These are phyloP conservation scores for Viridothelium virens DNA, from an alignment of 495 filamentous ascomycete species.

Conservation along the genomic window DNA sequence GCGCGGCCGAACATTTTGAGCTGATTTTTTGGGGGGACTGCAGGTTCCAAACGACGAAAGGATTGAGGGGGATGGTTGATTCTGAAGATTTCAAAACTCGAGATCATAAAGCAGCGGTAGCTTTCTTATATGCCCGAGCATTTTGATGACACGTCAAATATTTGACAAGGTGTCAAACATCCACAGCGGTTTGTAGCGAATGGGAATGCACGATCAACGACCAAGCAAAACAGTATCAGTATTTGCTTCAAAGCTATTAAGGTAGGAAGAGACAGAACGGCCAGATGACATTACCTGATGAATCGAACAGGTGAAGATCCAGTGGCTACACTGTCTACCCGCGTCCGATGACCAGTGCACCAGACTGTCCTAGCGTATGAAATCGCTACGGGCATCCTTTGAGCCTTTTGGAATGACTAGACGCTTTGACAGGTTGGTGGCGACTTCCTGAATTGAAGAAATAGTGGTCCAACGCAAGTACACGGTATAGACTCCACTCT, in stretches of 20 bases:
- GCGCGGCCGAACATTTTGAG: neutral
- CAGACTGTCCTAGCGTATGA: too few species aligned
- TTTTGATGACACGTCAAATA: neutral
- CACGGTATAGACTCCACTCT: neutral
- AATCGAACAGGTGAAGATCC: neutral
- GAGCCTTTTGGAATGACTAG: too few species aligned
- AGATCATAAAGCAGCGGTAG: neutral
- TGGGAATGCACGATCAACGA: neutral
- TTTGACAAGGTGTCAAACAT: neutral
- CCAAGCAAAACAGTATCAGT: neutral
- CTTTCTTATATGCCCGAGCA: neutral
- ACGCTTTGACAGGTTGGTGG: too few species aligned
- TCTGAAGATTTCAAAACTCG: neutral
- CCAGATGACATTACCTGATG: neutral
- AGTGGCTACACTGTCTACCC: neutral
- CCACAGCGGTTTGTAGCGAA: neutral
- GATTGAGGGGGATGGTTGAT: neutral
- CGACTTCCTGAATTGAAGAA: too few species aligned
- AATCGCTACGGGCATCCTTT: too few species aligned
- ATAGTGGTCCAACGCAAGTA: too few species aligned
- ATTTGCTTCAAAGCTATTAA: neutral
- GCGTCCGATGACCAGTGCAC: too few species aligned
- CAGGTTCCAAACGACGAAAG: neutral
- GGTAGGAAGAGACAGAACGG: neutral
- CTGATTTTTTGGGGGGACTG: neutral